Evolutionary conservation across 768 basidiomycete genomes (phyloP).

Genomic region (Leccinum variicolor): DNA sequence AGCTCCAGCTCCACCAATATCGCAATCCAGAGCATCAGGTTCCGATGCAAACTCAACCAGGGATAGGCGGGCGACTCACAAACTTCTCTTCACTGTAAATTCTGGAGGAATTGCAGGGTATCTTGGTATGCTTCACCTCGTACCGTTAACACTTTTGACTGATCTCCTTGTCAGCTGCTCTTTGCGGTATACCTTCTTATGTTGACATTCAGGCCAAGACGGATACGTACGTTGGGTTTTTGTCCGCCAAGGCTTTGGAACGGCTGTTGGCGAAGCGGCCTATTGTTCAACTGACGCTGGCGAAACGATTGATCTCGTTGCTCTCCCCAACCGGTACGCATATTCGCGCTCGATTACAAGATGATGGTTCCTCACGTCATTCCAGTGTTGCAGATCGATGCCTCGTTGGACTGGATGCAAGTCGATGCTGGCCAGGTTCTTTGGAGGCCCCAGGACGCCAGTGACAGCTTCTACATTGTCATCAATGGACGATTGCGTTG

Average conservation of each 20-base stretch:
- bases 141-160: background rate
- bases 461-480: constrained; percentile 97
- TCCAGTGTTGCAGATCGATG: constrained; percentile 92
- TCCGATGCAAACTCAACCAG: constrained; percentile 35
- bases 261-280: constrained; percentile 89
- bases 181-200: constrained; percentile 90
- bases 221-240: constrained; percentile 95
- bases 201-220: constrained; percentile 97
- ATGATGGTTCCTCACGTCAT: constrained; percentile 5
- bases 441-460: constrained; percentile 86
- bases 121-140: constrained; percentile 53
- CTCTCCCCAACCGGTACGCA: constrained; percentile 83
- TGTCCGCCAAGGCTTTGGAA: constrained; percentile 86
- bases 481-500: constrained; percentile 95
- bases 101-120: constrained; percentile 98
- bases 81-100: constrained; percentile 90
- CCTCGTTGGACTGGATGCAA: constrained; percentile 98
- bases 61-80: constrained; percentile 41
- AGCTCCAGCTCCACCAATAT: background rate
- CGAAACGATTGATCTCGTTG: constrained; percentile 93
- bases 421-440: constrained; percentile 92
- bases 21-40: constrained; percentile 17
- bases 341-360: background rate
- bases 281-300: constrained; percentile 91
- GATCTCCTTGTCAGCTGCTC: constrained; percentile 54